These are phyloP conservation scores for Candida sanyaensis DNA, from an alignment of 1,139 yeast species.

Conservation along the genomic window DNA sequence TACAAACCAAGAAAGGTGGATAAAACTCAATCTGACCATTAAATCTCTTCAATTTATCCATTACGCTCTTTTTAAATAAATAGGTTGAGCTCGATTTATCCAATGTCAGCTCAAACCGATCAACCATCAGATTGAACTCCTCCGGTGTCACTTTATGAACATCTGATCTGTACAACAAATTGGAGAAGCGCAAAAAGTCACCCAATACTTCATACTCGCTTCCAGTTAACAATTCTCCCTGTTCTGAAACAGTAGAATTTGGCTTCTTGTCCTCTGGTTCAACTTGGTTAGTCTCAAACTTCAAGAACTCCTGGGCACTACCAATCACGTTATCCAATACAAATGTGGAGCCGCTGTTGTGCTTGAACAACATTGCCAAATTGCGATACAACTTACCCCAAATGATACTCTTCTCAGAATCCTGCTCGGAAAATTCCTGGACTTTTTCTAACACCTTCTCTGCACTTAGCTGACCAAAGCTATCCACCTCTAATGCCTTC, in stretches of 20 bases:
- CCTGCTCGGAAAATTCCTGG: constrained; percentile 10
- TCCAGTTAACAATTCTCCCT: constrained; percentile 4
- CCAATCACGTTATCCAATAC: constrained; percentile 38
- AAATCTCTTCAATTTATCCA: constrained; percentile 18
- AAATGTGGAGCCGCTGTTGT: constrained; percentile 33
- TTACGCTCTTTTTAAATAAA: constrained; percentile 16
- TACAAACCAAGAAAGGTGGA: constrained; percentile 24
- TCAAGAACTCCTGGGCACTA: constrained; percentile 29
- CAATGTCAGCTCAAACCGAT: constrained; percentile 9
- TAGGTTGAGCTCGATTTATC: constrained; percentile 12
- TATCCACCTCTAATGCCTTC: constrained; percentile 9
- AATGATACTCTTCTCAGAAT: constrained; percentile 22
- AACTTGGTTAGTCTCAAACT: constrained; percentile 22
- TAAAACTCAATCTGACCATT: constrained; percentile 23
- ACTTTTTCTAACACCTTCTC: constrained; percentile 13
- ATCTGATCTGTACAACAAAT: constrained; percentile 16
- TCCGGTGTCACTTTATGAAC: constrained; percentile 16
- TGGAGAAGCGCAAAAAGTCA: constrained; percentile 15
- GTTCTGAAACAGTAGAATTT: constrained; percentile 3
- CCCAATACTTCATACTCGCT: constrained; percentile 8
- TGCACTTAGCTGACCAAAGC: constrained; percentile 18
- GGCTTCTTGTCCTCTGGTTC: background rate
- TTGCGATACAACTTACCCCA: constrained; percentile 34
- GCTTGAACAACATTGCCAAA: constrained; percentile 31
- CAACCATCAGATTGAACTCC: constrained; percentile 18